These are phyloP conservation scores for Cercospora janseana DNA, from an alignment of 2,329 filamentous ascomycete species.

Conservation along the genomic window DNA sequence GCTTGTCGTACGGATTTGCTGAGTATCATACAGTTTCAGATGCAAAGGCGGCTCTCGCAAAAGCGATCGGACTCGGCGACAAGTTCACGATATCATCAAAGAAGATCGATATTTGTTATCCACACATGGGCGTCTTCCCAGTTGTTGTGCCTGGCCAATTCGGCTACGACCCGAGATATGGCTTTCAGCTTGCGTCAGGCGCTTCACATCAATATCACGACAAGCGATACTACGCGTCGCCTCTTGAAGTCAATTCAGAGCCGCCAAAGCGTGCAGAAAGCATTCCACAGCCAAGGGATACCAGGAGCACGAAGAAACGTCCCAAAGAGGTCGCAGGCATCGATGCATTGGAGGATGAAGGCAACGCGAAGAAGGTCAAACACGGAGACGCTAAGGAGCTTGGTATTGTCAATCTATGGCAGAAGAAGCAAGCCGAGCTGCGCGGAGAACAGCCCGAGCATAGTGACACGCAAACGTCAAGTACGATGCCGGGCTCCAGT, in stretches of 20 bases:
- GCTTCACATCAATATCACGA: conserved; percentile 26
- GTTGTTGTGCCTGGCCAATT: conserved; percentile 57
- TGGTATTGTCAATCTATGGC: conserved; percentile 29
- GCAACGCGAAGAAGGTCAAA: conserved; percentile 59
- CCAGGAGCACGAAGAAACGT: conserved; percentile 22
- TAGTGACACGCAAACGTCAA: conserved; percentile 5
- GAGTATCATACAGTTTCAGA: conserved; percentile 75
- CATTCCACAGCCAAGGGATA: neutral
- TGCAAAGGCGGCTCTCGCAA: conserved; percentile 69
- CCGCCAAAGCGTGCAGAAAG: conserved; percentile 19
- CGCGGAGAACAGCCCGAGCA: conserved; percentile 22
- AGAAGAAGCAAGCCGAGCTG: conserved; percentile 31
- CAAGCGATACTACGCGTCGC: conserved; percentile 27
- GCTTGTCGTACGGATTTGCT: conserved; percentile 78
- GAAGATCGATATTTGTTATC: conserved; percentile 68
- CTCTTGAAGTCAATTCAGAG: conserved; percentile 24
- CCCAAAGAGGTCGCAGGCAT: conserved; percentile 10
- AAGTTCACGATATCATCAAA: conserved; percentile 76
- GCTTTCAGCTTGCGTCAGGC: conserved; percentile 22
- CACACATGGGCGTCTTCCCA: conserved; percentile 81
- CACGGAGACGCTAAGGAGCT: conserved; percentile 37
- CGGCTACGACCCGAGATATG: conserved; percentile 40
- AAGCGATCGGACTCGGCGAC: conserved; percentile 64
- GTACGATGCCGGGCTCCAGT: conserved; percentile 17
- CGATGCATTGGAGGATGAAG: conserved; percentile 14